phyloP scores from a whole-genome alignment of 495 filamentous ascomycete genomes.

The Neurospora tetrasperma region DNA sequence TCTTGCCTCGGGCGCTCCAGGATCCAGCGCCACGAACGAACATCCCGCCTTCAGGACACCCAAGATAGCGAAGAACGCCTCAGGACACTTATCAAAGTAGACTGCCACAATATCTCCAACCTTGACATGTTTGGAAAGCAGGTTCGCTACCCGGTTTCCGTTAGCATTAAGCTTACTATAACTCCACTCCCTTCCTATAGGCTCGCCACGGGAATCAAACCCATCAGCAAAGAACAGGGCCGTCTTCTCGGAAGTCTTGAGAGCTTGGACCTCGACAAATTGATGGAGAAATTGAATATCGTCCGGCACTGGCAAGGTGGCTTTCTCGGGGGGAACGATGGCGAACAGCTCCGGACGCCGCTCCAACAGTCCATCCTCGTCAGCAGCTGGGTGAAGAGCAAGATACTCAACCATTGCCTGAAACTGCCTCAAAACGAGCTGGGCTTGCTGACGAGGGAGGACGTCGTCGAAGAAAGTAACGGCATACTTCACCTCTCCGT shows the following conservation, averaged over 20 bases:
- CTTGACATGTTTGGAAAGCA: constrained; percentile 32
- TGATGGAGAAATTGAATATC: constrained; percentile 43
- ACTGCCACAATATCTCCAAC: constrained; percentile 54
- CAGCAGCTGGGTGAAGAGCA: constrained; percentile 23
- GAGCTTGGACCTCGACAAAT: constrained; percentile 44
- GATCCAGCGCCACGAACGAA: constrained; percentile 69
- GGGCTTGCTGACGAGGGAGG: constrained; percentile 53
- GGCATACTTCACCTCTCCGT: constrained; percentile 40
- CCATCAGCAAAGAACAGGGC: constrained; percentile 53
- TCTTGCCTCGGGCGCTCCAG: constrained; percentile 47
- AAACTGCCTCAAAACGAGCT: constrained; percentile 50
- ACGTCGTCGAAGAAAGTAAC: constrained; percentile 51
- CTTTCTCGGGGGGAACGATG: constrained; percentile 39
- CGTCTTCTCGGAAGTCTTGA: constrained; percentile 28
- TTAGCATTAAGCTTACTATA: constrained; percentile 50
- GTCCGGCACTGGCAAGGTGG: constrained; percentile 31
- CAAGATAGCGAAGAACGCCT: constrained; percentile 67
- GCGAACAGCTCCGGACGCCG: constrained; percentile 36
- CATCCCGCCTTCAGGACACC: constrained; percentile 77
- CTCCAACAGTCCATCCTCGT: constrained; percentile 13
- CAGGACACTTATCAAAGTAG: constrained; percentile 72
- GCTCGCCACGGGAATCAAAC: constrained; percentile 15
- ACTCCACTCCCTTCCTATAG: constrained; percentile 42
- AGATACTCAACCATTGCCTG: constrained; percentile 43
- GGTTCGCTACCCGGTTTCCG: constrained; percentile 49